Conservation (phyloP, 2,329 filamentous ascomycete species). For the Cladosporium colombiae region DNA sequence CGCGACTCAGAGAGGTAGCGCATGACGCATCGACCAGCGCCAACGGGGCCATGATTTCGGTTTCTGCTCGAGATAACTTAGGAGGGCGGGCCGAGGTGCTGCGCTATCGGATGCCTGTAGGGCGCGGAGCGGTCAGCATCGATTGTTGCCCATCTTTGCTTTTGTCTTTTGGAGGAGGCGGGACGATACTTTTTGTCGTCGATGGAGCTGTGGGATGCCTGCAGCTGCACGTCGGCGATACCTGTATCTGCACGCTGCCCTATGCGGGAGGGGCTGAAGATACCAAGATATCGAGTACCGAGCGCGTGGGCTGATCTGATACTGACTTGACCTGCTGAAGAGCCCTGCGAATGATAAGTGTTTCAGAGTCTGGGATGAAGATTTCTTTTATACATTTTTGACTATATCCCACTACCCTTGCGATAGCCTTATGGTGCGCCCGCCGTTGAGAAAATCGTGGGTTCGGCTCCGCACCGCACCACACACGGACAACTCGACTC, state of each 20-base stretch:
- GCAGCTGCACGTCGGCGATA: conserved; percentile 9
- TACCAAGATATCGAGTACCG: neutral
- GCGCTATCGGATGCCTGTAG: conserved; percentile 1
- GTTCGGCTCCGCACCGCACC: conserved; percentile 2
- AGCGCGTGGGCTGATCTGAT: conserved; percentile 2
- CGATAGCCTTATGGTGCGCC: conserved; percentile 1
- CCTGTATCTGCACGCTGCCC: neutral
- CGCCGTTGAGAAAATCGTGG: neutral
- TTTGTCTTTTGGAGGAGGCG: neutral
- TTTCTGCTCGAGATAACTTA: conserved; percentile 4
- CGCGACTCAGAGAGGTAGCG: conserved; percentile 9
- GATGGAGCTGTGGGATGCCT: neutral
- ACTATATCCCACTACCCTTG: neutral
- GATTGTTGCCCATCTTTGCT: neutral
- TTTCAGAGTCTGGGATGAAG: neutral
- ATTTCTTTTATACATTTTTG: neutral
- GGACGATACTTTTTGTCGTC: neutral
- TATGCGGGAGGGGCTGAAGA: conserved; percentile 4
- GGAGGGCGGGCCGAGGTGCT: conserved; percentile 12
- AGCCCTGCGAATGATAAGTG: neutral
- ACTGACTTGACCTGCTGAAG: neutral
- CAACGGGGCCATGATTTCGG: conserved; percentile 4
- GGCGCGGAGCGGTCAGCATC: neutral
- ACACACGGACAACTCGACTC: neutral
- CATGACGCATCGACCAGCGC: conserved; percentile 20